These are phyloP conservation scores for Phialophora chinensis DNA, from an alignment of 2,329 filamentous ascomycete genomes.

Conservation along the genomic window DNA sequence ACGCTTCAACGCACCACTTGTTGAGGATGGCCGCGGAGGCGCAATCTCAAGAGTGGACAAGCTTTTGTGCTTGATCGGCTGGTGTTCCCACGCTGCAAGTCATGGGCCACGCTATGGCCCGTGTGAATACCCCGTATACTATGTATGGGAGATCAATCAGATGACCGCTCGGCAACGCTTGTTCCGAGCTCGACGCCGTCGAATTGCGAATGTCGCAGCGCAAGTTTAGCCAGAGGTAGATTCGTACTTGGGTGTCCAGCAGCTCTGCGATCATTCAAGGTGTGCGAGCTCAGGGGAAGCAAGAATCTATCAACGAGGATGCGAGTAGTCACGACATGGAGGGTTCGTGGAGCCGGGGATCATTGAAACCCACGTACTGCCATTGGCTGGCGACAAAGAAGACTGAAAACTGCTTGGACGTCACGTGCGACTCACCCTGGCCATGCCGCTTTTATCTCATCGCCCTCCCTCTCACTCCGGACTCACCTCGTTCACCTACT, in stretches of 20 bases:
- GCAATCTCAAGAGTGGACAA: conserved; percentile 15
- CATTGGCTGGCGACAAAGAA: not conserved
- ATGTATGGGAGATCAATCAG: not conserved
- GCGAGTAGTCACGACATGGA: too few species aligned
- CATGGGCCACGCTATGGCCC: not conserved
- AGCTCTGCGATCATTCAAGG: not conserved
- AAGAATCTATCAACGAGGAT: not conserved
- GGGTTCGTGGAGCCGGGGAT: not conserved
- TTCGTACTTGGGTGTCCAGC: not conserved
- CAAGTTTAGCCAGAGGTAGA: not conserved
- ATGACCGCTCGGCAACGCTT: not conserved
- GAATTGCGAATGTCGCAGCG: not conserved
- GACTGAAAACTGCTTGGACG: too few species aligned
- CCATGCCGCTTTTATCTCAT: too few species aligned
- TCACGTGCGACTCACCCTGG: too few species aligned
- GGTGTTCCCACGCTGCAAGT: not conserved
- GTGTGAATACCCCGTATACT: not conserved
- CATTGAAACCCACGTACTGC: too few species aligned
- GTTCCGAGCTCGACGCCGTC: not conserved
- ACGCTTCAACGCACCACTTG: not conserved
- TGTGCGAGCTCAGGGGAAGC: not conserved
- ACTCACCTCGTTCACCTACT: too few species aligned
- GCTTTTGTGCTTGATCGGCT: conserved; percentile 1
- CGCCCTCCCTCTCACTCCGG: too few species aligned
- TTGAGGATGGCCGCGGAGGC: not conserved